Base-by-base conservation (phyloP, 257 asterid species). In the Rhazya stricta region DNA sequence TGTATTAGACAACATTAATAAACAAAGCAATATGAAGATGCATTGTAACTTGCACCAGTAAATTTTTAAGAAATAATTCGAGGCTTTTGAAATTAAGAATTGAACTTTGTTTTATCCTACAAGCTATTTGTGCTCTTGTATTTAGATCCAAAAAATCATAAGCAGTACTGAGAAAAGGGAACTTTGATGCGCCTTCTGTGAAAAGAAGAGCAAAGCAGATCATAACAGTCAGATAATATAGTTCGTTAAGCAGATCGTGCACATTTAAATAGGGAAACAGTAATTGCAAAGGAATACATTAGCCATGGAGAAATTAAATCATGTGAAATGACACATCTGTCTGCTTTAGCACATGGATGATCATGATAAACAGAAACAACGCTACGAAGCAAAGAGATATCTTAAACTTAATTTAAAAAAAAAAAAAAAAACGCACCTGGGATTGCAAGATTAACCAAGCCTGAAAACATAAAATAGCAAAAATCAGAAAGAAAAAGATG, bases 341-440 rank as follows among this genome's bases (percentile, higher is more conserved):
- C 46, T 34, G 42, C 69, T 18, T 34, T 36, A 7, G 7, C 0
- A 37, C 30, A 23, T 36, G 70, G 70, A 36, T 65, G 48, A 65
- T 58, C 48, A 65, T 36, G 48, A 65, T 36, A 34, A 63, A 34
- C 70, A 65, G 15, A 37, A 37, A 65, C 9, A 37, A 65, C 11
- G 18, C 70, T 36, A 30, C 18, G 21, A 65, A 21, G 36, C 48
- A 65, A 65, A 37, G 70, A 65, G 46, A 65, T 37, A 37, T 19
- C 0, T 32, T 18, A 37, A 34, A 63, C 48, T 16, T 34, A 37
- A 65, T 29, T 48, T n/a, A n/a, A n/a, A n/a, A n/a, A n/a, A n/a
- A n/a, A n/a, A n/a, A n/a, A 63, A 27, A 19, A 65, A 36, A 65
- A 37, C 70, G 70, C 70, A 65, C 70, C 70, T 19, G 70, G 70